A percentile compares a stretch with the other conserved stretches of the same genome.
Evolutionary conservation across 140 eudicot species (phyloP).

Genomic region (Senecio squalidus): DNA sequence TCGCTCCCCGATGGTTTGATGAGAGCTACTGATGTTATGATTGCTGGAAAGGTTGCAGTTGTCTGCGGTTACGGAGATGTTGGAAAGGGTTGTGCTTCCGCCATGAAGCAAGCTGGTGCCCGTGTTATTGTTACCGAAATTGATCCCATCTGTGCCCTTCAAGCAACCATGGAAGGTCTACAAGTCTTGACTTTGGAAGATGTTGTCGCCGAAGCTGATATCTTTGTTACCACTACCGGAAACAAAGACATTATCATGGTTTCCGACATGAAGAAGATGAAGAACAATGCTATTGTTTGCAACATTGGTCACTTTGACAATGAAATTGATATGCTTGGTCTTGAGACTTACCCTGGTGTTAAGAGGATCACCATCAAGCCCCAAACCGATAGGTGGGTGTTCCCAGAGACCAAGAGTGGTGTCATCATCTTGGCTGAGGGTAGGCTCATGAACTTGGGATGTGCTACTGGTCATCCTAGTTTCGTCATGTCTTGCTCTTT

Average conservation of each 20-base stretch:
- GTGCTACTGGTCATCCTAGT: slow-evolving; percentile 22
- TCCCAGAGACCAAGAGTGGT: slow-evolving; percentile 16
- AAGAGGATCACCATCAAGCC: slow-evolving; percentile 18
- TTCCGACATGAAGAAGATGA: slow-evolving; percentile 19
- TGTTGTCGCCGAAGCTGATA: slow-evolving; percentile 14
- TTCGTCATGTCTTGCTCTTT: slow-evolving; percentile 23
- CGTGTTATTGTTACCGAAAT: slow-evolving; percentile 17
- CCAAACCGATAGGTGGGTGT: slow-evolving; percentile 18
- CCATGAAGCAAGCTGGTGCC: slow-evolving; percentile 26
- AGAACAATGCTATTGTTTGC: slow-evolving; percentile 20
- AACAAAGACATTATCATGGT: slow-evolving; percentile 26
- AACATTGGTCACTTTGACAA: slow-evolving; percentile 23
- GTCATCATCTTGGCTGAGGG: slow-evolving; percentile 11
- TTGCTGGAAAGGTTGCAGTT: slow-evolving; percentile 13
- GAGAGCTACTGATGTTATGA: slow-evolving; percentile 16
- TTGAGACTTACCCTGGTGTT: slow-evolving; percentile 27
- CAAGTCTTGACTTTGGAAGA: slow-evolving; percentile 18
- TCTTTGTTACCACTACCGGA: slow-evolving; percentile 19
- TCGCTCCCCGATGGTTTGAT: slow-evolving; percentile 16
- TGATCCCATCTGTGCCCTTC: slow-evolving; percentile 24
- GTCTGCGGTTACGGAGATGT: slow-evolving; percentile 22
- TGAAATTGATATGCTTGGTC: slow-evolving; percentile 21
- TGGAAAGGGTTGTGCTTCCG: slow-evolving; percentile 21
- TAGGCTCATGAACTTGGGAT: slow-evolving; percentile 15
- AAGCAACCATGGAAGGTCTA: slow-evolving; percentile 21